Evolutionary conservation across 176 grass and related monocot species (phyloP).

Genomic region (Paspalum vaginatum): DNA sequence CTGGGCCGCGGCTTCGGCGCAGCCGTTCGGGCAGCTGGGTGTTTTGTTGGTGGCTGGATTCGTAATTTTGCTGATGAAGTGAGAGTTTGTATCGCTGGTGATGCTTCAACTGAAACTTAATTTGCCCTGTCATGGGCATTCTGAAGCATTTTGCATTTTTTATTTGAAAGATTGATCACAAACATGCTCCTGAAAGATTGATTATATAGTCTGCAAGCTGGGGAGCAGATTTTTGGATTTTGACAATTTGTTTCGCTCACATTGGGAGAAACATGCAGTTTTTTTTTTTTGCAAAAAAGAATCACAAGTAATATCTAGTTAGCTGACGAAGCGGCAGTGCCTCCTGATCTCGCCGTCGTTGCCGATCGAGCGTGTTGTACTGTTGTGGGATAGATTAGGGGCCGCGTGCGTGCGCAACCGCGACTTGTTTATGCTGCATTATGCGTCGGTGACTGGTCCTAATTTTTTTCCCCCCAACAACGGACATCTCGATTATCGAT

Average conservation of each 20-base stretch:
- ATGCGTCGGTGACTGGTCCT: too few relatives aligned
- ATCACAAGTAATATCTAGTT: too few relatives aligned
- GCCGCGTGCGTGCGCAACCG: too few relatives aligned
- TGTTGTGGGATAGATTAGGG: too few relatives aligned
- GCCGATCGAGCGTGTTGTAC: neutral
- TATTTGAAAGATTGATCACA: neutral
- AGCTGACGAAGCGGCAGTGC: neutral
- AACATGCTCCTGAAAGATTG: neutral
- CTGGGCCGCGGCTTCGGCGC: slow-evolving; percentile 34
- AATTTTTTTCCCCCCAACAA: too few relatives aligned
- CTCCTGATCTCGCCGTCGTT: slow-evolving; percentile 7
- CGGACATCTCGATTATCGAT: neutral
- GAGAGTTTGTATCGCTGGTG: slow-evolving; percentile 23
- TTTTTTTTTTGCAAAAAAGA: too few relatives aligned
- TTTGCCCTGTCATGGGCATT: neutral
- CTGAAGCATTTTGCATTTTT: neutral
- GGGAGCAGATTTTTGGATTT: too few relatives aligned
- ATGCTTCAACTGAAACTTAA: slow-evolving; percentile 31
- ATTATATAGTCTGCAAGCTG: too few relatives aligned
- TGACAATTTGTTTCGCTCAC: too few relatives aligned
- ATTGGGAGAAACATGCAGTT: too few relatives aligned
- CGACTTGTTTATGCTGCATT: too few relatives aligned
- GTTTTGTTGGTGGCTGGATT: slow-evolving; percentile 60
- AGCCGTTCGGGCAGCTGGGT: slow-evolving; percentile 37
- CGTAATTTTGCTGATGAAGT: slow-evolving; percentile 57